Percentiles rank a stretch among this genome's conserved stretches.
These are phyloP conservation scores for Blumeria graminis DNA, from an alignment of 2,329 filamentous ascomycete species.

Conservation along the genomic window DNA sequence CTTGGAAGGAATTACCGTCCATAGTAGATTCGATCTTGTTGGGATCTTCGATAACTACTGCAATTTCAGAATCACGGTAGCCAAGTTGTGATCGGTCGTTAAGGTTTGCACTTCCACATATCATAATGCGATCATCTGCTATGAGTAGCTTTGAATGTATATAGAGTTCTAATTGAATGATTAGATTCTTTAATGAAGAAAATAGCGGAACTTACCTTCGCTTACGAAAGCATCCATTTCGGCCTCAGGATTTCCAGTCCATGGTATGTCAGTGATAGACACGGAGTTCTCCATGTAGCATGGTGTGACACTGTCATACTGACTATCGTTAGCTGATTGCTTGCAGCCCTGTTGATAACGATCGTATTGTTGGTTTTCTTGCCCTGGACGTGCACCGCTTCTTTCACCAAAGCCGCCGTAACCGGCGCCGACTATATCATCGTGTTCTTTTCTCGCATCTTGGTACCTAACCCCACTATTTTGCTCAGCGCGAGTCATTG, in stretches of 20 bases:
- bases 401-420: slow-evolving; percentile 18
- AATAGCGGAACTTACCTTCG: slow-evolving; percentile 16
- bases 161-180: slow-evolving; percentile 23
- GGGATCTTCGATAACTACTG: slow-evolving; percentile 67
- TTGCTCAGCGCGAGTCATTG: slow-evolving; percentile 35
- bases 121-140: slow-evolving; percentile 58
- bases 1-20: slow-evolving; percentile 47
- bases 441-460: slow-evolving; percentile 36
- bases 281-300: slow-evolving; percentile 66
- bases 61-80: slow-evolving; percentile 67
- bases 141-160: slow-evolving; percentile 50
- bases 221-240: slow-evolving; percentile 37
- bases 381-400: slow-evolving; percentile 15
- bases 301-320: slow-evolving; percentile 52
- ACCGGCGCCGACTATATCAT: slow-evolving; percentile 28
- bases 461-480: slow-evolving; percentile 44
- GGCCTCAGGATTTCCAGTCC: slow-evolving; percentile 27
- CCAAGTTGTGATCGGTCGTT: slow-evolving; percentile 53
- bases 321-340: slow-evolving; percentile 24
- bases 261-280: slow-evolving; percentile 35
- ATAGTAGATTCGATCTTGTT: slow-evolving; percentile 46
- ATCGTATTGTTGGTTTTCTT: slow-evolving; percentile 16
- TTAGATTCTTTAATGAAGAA: not conserved
- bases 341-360: slow-evolving; percentile 48
- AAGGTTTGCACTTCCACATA: slow-evolving; percentile 45